Evolutionary conservation across 805 yeast genomes (phyloP), one percentile per base, ranked within the genome.

Genomic region (Myxozyma neotropica): DNA sequence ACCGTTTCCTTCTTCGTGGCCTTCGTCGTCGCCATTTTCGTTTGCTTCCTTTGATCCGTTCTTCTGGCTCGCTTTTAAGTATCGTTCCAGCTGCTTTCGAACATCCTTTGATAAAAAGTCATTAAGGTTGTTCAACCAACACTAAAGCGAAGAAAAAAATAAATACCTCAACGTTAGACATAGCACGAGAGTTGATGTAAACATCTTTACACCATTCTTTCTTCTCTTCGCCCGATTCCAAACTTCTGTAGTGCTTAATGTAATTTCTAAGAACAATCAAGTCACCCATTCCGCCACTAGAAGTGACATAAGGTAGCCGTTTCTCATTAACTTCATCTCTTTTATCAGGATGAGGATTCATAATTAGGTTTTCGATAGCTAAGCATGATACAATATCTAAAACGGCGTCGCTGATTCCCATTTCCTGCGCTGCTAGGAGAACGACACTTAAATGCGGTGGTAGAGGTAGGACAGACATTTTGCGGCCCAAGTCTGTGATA

Each of bases 381-480:
- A 94, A 78, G 74, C 98, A 93, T 0, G 98, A 84, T 1, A 89
- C 95, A 54, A 94, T 89, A 70, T 93, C 98, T 27, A 93, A 79
- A 0, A 89, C 96, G 0, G 86, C 82, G 4, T 46, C 53, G 10
- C 58, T 66, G 1, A 80, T 79, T 21, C 75, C 78, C 27, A 69
- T 65, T 46, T 82, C 84, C 59, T 80, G 74, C 0, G 97, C 96
- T 26, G 81, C 78, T 33, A 94, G 77, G 55, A 94, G 77, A 7
- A 93, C 97, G 0, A 91, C 90, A 3, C 96, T 87, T 47, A 94
- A 78, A 69, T 89, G 94, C 0, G 99, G 98, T n/a, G 91, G 87
- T 29, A 94, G 80, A 0, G 99, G 99, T 61, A 94, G 77, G 15
- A 89, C 80, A 0, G 95, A 90, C 93, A 94, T 90, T 67, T 88